Percentiles rank a stretch among this genome's conserved stretches.
Conservation (phyloP, 176 grass and related monocot genomes). For the Oryza nivara region DNA sequence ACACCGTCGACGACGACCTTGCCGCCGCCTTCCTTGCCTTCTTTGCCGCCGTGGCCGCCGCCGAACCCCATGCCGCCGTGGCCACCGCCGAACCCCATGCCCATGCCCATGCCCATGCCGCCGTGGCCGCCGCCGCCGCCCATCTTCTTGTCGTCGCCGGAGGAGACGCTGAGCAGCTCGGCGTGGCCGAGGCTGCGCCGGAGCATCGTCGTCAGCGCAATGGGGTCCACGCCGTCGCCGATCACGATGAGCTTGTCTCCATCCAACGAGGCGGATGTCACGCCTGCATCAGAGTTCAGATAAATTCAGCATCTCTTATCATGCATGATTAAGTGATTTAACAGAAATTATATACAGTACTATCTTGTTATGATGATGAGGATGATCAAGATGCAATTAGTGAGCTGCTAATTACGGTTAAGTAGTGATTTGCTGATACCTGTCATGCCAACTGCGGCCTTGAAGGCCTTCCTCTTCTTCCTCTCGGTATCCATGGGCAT, state of each 20-base stretch:
- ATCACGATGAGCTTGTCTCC: constrained; percentile 53
- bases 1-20: constrained; percentile 11
- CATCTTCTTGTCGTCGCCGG: constrained; percentile 58
- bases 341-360: neutral
- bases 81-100: constrained; percentile 18
- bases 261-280: constrained; percentile 66
- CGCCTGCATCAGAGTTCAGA: constrained; percentile 39
- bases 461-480: constrained; percentile 74
- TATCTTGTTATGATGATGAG: neutral
- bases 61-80: constrained; percentile 25
- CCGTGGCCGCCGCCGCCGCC: no score
- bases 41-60: constrained; percentile 7
- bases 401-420: neutral
- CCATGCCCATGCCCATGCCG: no score
- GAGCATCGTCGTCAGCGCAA: constrained; percentile 58
- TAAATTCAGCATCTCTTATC: neutral
- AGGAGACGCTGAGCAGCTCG: constrained; percentile 62
- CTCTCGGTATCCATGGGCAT: constrained; percentile 57
- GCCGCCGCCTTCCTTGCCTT: neutral
- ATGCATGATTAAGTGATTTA: neutral
- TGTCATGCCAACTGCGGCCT: constrained; percentile 60
- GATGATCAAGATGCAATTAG: neutral
- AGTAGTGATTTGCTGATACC: constrained; percentile 34
- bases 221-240: constrained; percentile 57
- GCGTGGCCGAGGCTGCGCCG: constrained; percentile 60